phyloP scores from a whole-genome alignment of 2,329 filamentous ascomycete species.

The Malbranchea zuffiana region DNA sequence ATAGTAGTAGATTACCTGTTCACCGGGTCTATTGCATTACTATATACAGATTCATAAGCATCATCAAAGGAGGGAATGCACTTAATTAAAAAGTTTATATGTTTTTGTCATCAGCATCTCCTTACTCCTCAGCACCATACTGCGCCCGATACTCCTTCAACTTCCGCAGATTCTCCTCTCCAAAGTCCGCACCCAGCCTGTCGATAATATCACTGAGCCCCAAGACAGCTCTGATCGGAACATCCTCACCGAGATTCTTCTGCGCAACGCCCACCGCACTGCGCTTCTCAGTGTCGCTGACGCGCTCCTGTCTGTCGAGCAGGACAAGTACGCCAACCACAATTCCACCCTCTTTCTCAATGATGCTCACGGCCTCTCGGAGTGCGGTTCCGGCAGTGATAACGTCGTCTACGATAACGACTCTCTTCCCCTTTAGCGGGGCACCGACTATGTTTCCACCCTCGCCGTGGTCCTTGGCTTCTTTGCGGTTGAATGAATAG shows the following conservation, averaged over 20 bases:
- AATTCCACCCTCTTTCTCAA: constrained; percentile 70
- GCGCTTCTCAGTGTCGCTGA: constrained; percentile 53
- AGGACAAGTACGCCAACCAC: constrained; percentile 82
- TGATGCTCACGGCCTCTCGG: constrained; percentile 82
- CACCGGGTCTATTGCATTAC: no score
- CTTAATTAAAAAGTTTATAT: no score
- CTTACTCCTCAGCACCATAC: constrained; percentile 27
- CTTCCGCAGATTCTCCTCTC: constrained; percentile 51
- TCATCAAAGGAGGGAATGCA: no score
- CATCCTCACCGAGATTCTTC: constrained; percentile 57
- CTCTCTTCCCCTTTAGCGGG: constrained; percentile 67
- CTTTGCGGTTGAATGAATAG: constrained; percentile 92
- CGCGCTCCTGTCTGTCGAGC: constrained; percentile 56
- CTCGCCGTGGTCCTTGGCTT: constrained; percentile 92
- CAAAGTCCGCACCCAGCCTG: constrained; percentile 52
- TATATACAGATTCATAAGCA: no score
- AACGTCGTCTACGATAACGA: constrained; percentile 91
- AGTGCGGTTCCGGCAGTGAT: constrained; percentile 93
- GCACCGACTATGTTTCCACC: constrained; percentile 88
- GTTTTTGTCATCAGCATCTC: no score
- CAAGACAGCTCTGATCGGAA: constrained; percentile 68
- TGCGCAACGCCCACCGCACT: constrained; percentile 80
- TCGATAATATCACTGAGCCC: constrained; percentile 74
- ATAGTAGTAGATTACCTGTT: no score
- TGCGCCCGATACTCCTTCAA: constrained; percentile 60